Evolutionary conservation across 192 early-diverging fungal genomes (phyloP).

Genomic region (Physocladia obscura): DNA sequence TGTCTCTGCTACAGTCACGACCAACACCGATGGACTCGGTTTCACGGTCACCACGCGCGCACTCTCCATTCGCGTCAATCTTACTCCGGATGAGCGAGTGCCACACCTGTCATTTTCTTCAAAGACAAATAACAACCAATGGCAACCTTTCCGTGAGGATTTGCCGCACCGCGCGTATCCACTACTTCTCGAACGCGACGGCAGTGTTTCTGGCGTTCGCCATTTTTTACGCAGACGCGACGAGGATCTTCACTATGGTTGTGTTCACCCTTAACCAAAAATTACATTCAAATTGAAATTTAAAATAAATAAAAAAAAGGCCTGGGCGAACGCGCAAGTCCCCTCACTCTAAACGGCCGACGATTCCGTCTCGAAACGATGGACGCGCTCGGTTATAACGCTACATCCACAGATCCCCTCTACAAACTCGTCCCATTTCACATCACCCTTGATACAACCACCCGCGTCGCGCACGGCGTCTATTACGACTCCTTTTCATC

Average conservation of each 20-base stretch:
- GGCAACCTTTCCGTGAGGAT: conserved; percentile 47
- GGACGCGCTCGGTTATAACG: conserved; percentile 62
- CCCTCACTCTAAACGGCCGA: conserved; percentile 45
- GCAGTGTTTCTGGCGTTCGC: conserved; percentile 13
- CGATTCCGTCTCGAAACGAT: conserved; percentile 50
- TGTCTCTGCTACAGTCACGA: background rate
- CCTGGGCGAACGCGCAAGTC: conserved; percentile 52
- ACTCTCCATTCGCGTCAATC: background rate
- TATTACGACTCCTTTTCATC: conserved; percentile 55
- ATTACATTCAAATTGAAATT: too few relatives aligned
- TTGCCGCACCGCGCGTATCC: conserved; percentile 49
- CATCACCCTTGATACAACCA: conserved; percentile 36
- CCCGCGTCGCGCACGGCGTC: conserved; percentile 46
- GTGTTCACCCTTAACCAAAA: too few relatives aligned
- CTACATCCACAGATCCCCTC: conserved; percentile 53
- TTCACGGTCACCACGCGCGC: conserved; percentile 11
- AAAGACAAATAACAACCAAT: background rate
- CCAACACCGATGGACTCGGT: background rate
- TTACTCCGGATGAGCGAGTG: background rate
- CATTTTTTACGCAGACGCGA: conserved; percentile 42
- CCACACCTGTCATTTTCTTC: conserved; percentile 3
- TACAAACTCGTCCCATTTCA: conserved; percentile 64
- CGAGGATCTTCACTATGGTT: conserved; percentile 41
- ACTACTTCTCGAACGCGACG: conserved; percentile 29
- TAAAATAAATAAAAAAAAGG: too few relatives aligned